phyloP scores from a whole-genome alignment of 257 asterid species.

The Hygrophila difformis region DNA sequence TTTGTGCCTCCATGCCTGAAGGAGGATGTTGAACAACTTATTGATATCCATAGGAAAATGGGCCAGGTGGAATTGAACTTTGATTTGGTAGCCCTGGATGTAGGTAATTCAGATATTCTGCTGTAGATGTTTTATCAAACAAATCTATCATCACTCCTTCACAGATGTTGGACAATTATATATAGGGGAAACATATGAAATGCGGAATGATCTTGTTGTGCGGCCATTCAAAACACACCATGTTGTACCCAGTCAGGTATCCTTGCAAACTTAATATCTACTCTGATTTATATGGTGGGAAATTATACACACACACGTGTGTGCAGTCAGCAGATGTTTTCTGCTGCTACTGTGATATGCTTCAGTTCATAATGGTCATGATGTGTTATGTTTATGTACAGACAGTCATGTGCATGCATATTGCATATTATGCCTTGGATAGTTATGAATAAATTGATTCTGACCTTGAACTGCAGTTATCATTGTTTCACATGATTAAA shows the following conservation, averaged over 20 bases:
- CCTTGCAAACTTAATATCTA: slow-evolving; percentile 1
- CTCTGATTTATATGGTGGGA: slow-evolving; percentile 11
- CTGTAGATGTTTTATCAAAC: slow-evolving; percentile 7
- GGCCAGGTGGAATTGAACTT: slow-evolving; percentile 70
- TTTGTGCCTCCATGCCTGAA: slow-evolving; percentile 83
- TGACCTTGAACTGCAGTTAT: neutral
- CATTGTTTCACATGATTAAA: neutral
- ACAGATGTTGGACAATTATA: slow-evolving; percentile 6
- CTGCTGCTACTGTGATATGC: neutral
- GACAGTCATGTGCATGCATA: slow-evolving; percentile 3
- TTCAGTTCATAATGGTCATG: neutral
- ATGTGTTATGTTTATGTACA: slow-evolving; percentile 3
- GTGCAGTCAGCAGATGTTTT: neutral
- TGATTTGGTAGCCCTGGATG: slow-evolving; percentile 78
- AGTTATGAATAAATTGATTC: neutral
- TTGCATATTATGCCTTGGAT: too few species aligned
- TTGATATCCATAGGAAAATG: slow-evolving; percentile 75
- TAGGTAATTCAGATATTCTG: slow-evolving; percentile 41
- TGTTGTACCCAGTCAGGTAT: slow-evolving; percentile 89
- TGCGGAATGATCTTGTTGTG: slow-evolving; percentile 92
- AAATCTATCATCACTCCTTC: slow-evolving; percentile 12
- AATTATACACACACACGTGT: neutral
- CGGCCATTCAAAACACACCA: slow-evolving; percentile 85
- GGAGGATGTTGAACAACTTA: slow-evolving; percentile 70
- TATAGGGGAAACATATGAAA: slow-evolving; percentile 96